These are phyloP conservation scores for Austropuccinia psidii DNA, from an alignment of 1,284 basidiomycete species.

Conservation along the genomic window DNA sequence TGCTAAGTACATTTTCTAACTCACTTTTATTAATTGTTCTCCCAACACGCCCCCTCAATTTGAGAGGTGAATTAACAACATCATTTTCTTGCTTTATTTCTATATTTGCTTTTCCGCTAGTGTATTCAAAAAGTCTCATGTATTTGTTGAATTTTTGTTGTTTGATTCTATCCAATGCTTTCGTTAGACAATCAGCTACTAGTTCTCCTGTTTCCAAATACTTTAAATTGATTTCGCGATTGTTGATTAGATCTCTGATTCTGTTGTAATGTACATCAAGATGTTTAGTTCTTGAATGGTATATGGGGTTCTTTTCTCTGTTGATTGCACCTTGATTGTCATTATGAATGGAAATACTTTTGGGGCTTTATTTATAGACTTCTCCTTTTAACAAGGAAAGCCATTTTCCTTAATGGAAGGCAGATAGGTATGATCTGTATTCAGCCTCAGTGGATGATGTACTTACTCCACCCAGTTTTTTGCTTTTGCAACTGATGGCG, in stretches of 20 bases:
- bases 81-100: too few species aligned
- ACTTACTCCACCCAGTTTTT: conserved; percentile 16
- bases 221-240: neutral
- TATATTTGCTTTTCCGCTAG: too few species aligned
- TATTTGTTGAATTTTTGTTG: conserved; percentile 22
- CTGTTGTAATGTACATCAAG: neutral
- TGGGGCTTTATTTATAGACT: neutral
- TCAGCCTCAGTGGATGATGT: conserved; percentile 16
- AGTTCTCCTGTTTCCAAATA: conserved; percentile 6
- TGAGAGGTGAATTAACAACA: too few species aligned
- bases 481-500: conserved; percentile 7
- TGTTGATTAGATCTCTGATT: conserved; percentile 9
- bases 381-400: too few species aligned
- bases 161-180: conserved; percentile 30
- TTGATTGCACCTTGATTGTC: conserved; percentile 17
- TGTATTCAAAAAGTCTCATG: too few species aligned
- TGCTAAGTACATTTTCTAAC: neutral
- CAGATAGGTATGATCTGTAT: conserved; percentile 8
- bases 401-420: conserved; percentile 15
- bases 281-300: conserved; percentile 17
- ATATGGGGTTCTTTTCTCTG: neutral
- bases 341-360: neutral
- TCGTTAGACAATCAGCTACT: conserved; percentile 26
- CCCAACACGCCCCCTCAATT: too few species aligned
- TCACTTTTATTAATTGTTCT: neutral